Conservation (phyloP, 2,329 filamentous ascomycete genomes). For the Diaporthe helianthi region DNA sequence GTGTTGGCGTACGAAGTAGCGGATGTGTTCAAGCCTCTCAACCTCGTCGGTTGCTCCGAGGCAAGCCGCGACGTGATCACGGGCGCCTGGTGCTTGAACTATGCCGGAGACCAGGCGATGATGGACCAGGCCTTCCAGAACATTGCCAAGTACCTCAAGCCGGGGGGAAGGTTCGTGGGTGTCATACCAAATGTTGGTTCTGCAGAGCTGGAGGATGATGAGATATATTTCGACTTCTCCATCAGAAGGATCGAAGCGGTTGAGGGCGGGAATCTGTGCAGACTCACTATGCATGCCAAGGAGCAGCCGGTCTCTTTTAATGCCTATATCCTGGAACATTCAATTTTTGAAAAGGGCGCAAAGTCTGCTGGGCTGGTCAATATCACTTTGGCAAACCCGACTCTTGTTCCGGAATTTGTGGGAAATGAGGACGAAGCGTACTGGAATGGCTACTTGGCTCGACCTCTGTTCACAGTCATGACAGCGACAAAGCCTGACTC, state of each 20-base stretch:
- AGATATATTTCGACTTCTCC: background rate
- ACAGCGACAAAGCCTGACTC: background rate
- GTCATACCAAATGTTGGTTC: background rate
- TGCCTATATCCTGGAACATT: background rate
- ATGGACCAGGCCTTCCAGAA: conserved; percentile 6
- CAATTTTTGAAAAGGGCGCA: background rate
- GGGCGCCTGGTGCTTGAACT: conserved; percentile 4
- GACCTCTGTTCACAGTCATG: background rate
- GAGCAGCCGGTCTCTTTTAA: conserved; percentile 6
- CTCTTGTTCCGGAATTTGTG: background rate
- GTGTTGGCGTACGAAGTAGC: background rate
- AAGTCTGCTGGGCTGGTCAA: background rate
- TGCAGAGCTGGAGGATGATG: background rate
- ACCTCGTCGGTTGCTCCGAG: background rate
- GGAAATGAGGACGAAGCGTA: background rate
- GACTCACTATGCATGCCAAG: conserved; percentile 7
- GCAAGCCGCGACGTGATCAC: background rate
- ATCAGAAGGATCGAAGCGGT: background rate
- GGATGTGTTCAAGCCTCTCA: background rate
- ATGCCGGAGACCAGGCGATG: background rate
- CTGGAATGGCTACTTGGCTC: background rate
- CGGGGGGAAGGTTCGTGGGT: conserved; percentile 12
- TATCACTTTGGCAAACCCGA: background rate
- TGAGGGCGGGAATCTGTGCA: background rate
- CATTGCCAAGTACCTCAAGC: conserved; percentile 1